Base-by-base conservation (phyloP, 176 grass and related monocot genomes). In the Tillandsia leiboldiana region DNA sequence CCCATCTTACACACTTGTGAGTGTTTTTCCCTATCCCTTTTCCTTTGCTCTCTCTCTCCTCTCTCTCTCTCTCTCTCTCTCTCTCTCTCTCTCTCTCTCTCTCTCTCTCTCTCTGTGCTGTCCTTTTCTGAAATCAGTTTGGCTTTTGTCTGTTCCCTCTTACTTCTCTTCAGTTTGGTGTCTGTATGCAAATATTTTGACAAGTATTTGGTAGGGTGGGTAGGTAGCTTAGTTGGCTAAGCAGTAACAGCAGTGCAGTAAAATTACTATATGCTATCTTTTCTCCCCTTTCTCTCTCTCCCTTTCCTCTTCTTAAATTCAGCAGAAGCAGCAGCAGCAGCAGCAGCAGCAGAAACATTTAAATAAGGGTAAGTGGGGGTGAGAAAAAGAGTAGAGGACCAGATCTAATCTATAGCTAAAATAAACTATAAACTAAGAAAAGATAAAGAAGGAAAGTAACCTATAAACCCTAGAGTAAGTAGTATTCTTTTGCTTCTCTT, bases 121-220 rank as follows among this genome's bases (percentile, higher is more conserved):
- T 67, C 68, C 63, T 77, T 75, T 20, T 68, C 72, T 61, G 49
- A 42, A 20, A 61, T 69, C 72, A 63, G 72, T 48, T 6, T 80
- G 69, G 77, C 53, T 50, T 81, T 81, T 84, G 86, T 75, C 74
- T 72, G 73, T 48, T 27, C 61, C 70, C 65, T 63, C 69, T 69
- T 74, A 42, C 70, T 69, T 77, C 63, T 81, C 47, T 64, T 81
- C 51, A 28, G 70, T 73, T 86, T 83, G 58, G 81, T 83, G 75
- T 83, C 77, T 91, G 84, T 88, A 85, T 76, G 72, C 70, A 84
- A 79, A 75, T 78, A 82, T 67, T 78, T 74, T 84, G 75, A 78
- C 49, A 74, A 42, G 65, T 83, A 77, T 84, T 68, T 79, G 66
- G 26, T 53, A 15, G 50, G 74, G 56, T 47, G 27, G 74, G 51